Base-by-base conservation (phyloP, 495 filamentous ascomycete species). In the Aspergillus haitiensis region DNA sequence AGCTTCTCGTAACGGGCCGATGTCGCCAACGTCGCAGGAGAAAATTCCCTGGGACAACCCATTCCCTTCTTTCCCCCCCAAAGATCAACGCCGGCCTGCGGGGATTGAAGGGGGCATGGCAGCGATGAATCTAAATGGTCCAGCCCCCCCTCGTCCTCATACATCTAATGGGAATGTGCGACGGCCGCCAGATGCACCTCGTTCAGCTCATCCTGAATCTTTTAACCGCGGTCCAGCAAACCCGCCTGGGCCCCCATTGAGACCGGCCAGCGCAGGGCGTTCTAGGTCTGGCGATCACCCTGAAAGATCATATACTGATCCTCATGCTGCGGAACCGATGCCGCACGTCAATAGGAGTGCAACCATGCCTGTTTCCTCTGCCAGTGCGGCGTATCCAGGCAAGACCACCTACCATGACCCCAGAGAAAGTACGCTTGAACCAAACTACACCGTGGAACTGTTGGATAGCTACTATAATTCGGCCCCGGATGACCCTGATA, bases 31-130 rank as follows among this genome's bases (percentile, higher is more conserved):
- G 6, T 67, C 72, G 18, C 81, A 85, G 8, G 77, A 79, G 10
- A 76, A 75, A 5, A 65, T 76, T 42, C 72, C 81, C n/a, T 87
- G 82, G 67, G 86, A 88, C 47, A 86, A 85, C 61, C 83, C 87
- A 5, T 91, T 89, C 59, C 86, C 88, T 11, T 75, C 80, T 1
- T 89, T 90, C 58, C 83, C 84, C 35, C 70, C 74, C 10, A 63
- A 63, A 62, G 67, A 67, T 15, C 57, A 59, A 15, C 60, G 49
- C 6, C 61, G 65, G 56, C 56, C 68, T 31, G 58, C 57, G 32
- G 67, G 68, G 4, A 75, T 87, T 36, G 65, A 82, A 46, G 75
- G 77, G 39, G 81, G 77, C 48, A 88, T 86, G 83, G 78, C 72
- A 9, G 72, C 68, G 16, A 82, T 87, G 82, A 81, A 83, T 59